A percentile compares a stretch with the other conserved stretches of the same genome.
phyloP scores from a whole-genome alignment of 176 grass and related monocot genomes.

The Musa beccarii region DNA sequence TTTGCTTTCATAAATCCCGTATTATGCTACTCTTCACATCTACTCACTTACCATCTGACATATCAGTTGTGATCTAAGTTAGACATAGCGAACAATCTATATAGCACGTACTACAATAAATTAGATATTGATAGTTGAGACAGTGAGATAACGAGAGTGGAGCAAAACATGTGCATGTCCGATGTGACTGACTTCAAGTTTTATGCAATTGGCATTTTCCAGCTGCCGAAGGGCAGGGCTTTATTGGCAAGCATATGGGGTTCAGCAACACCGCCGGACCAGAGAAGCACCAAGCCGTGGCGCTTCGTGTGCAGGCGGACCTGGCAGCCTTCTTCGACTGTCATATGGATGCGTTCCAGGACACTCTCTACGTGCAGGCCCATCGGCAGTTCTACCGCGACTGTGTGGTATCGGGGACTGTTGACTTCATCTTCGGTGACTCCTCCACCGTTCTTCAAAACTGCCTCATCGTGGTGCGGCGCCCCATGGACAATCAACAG shows the following conservation, averaged over 20 bases:
- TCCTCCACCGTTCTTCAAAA: conserved; percentile 63
- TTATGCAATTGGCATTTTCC: background rate
- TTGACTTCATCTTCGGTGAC: conserved; percentile 90
- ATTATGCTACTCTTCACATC: background rate
- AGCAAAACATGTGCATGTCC: too few relatives aligned
- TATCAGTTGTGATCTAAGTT: too few relatives aligned
- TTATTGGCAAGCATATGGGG: conserved; percentile 42
- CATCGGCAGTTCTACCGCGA: conserved; percentile 56
- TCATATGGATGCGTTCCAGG: conserved; percentile 51
- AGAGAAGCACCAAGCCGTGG: conserved; percentile 58
- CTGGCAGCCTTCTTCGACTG: conserved; percentile 50
- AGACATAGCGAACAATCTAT: too few relatives aligned
- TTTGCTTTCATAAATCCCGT: background rate
- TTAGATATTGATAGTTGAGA: too few relatives aligned
- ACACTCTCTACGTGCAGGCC: conserved; percentile 65
- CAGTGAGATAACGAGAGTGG: too few relatives aligned
- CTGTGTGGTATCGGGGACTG: conserved; percentile 51
- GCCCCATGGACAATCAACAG: too few relatives aligned
- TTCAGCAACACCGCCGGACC: conserved; percentile 61
- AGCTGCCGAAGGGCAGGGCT: conserved; percentile 44
- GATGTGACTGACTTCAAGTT: background rate
- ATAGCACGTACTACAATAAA: too few relatives aligned
- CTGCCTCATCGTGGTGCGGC: background rate
- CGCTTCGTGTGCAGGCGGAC: conserved; percentile 52
- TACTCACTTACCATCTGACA: background rate